phyloP scores from a whole-genome alignment of 2,329 filamentous ascomycete genomes.

The Lasiodiplodia citricola region DNA sequence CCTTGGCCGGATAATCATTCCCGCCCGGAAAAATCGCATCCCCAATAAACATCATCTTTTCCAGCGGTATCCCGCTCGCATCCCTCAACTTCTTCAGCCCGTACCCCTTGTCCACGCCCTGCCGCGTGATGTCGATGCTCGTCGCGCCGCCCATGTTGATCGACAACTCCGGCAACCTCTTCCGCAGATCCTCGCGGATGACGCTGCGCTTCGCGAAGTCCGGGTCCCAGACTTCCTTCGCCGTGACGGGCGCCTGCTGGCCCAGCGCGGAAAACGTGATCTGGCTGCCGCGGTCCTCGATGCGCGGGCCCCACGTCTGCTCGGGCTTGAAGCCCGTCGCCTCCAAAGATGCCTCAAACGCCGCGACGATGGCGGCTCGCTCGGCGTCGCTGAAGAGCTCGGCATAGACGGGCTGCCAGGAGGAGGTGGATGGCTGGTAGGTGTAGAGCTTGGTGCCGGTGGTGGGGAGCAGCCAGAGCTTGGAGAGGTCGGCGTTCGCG shows the following conservation, averaged over 20 bases:
- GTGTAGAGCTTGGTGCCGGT: slow-evolving; percentile 51
- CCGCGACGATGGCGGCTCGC: slow-evolving; percentile 39
- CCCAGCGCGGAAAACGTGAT: slow-evolving; percentile 52
- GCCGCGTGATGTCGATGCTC: slow-evolving; percentile 48
- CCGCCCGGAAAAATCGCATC: slow-evolving; percentile 50
- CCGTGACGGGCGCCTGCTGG: slow-evolving; percentile 45
- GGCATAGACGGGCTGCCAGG: slow-evolving; percentile 44
- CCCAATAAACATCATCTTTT: slow-evolving; percentile 50
- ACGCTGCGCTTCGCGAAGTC: slow-evolving; percentile 48
- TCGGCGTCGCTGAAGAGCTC: slow-evolving; percentile 45
- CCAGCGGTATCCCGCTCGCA: slow-evolving; percentile 41
- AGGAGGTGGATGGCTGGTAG: slow-evolving; percentile 27
- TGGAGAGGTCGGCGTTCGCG: slow-evolving; percentile 41
- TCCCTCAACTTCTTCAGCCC: slow-evolving; percentile 36
- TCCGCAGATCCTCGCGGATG: slow-evolving; percentile 45
- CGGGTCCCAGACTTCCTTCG: slow-evolving; percentile 48
- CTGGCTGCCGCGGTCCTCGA: slow-evolving; percentile 51
- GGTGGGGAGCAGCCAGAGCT: slow-evolving; percentile 52
- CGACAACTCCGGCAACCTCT: slow-evolving; percentile 44
- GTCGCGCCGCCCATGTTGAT: slow-evolving; percentile 51
- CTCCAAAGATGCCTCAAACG: slow-evolving; percentile 44
- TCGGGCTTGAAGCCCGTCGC: slow-evolving; percentile 46
- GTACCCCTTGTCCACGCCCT: slow-evolving; percentile 48
- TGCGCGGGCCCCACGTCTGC: slow-evolving; percentile 47
- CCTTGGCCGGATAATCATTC: slow-evolving; percentile 47